Evolutionary conservation across 2,329 filamentous ascomycete genomes (phyloP).

Genomic region (Ascochyta fabae): DNA sequence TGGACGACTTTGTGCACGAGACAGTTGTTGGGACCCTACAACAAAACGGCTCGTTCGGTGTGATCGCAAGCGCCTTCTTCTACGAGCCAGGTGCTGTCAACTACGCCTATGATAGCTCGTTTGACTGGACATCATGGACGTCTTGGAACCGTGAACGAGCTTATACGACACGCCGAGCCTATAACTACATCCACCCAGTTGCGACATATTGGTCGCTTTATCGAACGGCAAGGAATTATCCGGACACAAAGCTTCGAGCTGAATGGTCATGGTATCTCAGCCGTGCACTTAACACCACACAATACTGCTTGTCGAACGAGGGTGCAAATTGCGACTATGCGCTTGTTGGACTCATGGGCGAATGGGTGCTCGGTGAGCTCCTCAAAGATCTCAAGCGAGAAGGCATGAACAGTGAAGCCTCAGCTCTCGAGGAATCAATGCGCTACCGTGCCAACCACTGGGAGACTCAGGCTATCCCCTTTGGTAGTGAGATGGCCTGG

Average conservation of each 20-base stretch:
- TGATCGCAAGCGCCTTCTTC: constrained; percentile 64
- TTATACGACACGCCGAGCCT: constrained; percentile 59
- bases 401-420: constrained; percentile 49
- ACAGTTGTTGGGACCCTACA: constrained; percentile 59
- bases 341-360: constrained; percentile 63
- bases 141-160: constrained; percentile 59
- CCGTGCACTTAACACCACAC: constrained; percentile 61
- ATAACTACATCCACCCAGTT: constrained; percentile 65
- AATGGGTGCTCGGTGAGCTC: constrained; percentile 63
- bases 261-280: constrained; percentile 63
- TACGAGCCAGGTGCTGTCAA: constrained; percentile 56
- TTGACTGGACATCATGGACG: constrained; percentile 60
- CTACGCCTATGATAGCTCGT: constrained; percentile 54
- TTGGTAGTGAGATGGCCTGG: constrained; percentile 68
- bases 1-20: constrained; percentile 62
- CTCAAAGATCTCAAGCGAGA: constrained; percentile 60
- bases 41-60: constrained; percentile 51
- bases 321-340: constrained; percentile 50
- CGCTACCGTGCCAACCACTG: constrained; percentile 57
- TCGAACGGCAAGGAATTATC: constrained; percentile 59
- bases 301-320: constrained; percentile 47
- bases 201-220: constrained; percentile 66
- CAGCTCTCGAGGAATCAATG: constrained; percentile 56
- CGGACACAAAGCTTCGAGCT: constrained; percentile 51
- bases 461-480: constrained; percentile 61